phyloP scores from a whole-genome alignment of 192 early-diverging fungal species.

The Dispira simplex region DNA sequence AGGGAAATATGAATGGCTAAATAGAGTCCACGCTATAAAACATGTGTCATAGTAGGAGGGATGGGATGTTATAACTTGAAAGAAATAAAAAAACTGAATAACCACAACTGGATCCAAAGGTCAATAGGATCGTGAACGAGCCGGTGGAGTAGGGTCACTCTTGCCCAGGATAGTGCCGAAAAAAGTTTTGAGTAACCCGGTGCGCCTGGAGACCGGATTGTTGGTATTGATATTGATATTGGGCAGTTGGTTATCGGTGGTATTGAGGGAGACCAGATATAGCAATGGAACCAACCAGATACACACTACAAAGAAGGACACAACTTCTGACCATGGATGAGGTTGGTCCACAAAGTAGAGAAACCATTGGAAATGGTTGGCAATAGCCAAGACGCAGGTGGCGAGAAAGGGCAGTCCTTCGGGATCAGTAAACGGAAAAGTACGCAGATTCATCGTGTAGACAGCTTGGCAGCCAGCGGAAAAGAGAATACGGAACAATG shows the following conservation, averaged over 20 bases:
- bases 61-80: too few relatives aligned
- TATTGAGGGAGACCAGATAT: conserved; percentile 75
- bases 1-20: too few relatives aligned
- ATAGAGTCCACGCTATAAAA: too few relatives aligned
- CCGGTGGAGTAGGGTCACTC: neutral
- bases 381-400: conserved; percentile 67
- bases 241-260: conserved; percentile 3
- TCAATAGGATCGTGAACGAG: neutral
- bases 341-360: conserved; percentile 64
- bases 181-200: neutral
- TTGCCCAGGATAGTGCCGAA: conserved; percentile 9
- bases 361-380: conserved; percentile 95
- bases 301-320: conserved; percentile 83
- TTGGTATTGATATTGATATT: neutral
- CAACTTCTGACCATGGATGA: conserved; percentile 64
- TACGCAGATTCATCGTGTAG: conserved; percentile 63
- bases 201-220: neutral
- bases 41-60: too few relatives aligned
- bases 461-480: conserved; percentile 61
- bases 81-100: too few relatives aligned
- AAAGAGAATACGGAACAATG: conserved; percentile 46
- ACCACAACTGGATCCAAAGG: too few relatives aligned
- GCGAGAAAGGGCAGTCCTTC: conserved; percentile 54
- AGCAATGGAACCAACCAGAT: conserved; percentile 91
- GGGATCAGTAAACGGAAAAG: conserved; percentile 73